These are phyloP conservation scores for Brassica juncea DNA, from an alignment of 345 rosid genomes.

Conservation along the genomic window DNA sequence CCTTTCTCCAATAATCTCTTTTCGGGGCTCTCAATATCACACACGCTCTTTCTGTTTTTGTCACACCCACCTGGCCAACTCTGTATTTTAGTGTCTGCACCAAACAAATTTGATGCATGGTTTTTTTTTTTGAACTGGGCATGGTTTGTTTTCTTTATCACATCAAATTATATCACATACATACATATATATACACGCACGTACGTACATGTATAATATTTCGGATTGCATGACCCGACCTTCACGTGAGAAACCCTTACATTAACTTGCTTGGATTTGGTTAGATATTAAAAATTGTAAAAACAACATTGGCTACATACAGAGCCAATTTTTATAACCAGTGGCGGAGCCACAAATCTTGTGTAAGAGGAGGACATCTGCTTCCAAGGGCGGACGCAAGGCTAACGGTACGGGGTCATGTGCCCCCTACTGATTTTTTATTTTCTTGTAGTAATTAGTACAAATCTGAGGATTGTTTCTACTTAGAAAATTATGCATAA, in stretches of 20 bases:
- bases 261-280: background rate
- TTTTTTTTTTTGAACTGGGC: background rate
- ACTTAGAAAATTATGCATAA: too few species aligned
- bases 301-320: background rate
- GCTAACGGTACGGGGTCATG: too few species aligned
- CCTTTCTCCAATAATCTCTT: constrained; percentile 38
- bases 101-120: constrained; percentile 2
- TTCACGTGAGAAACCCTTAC: background rate
- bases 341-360: background rate
- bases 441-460: too few species aligned
- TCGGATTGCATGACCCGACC: background rate
- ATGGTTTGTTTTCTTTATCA: background rate
- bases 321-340: background rate
- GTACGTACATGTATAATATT: background rate
- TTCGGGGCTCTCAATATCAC: constrained; percentile 40
- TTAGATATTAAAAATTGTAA: background rate
- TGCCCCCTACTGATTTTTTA: too few species aligned
- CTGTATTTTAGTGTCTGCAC: constrained; percentile 9
- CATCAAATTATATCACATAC: background rate
- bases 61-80: constrained; percentile 26
- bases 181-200: background rate
- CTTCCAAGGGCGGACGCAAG: too few species aligned
- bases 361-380: background rate
- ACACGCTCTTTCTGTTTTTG: constrained; percentile 41
- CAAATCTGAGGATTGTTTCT: too few species aligned